phyloP scores from a whole-genome alignment of 2,329 filamentous ascomycete genomes.

The Penicillium sp. region DNA sequence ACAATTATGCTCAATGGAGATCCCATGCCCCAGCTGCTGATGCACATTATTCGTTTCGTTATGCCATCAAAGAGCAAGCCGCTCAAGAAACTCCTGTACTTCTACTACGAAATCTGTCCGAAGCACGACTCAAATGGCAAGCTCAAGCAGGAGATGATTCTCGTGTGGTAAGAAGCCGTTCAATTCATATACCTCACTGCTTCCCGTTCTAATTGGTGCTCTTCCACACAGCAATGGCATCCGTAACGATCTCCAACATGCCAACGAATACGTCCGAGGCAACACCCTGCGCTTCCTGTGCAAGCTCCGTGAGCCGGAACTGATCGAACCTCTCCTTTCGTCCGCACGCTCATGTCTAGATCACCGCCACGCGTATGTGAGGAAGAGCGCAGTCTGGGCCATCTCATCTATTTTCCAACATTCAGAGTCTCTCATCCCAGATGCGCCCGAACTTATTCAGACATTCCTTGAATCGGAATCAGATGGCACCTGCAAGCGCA shows the following conservation, averaged over 20 bases:
- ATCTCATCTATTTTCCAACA: constrained; percentile 91
- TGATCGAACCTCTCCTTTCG: constrained; percentile 93
- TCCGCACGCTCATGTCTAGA: constrained; percentile 91
- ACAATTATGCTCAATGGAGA: constrained; percentile 98
- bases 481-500: constrained; percentile 95
- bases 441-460: constrained; percentile 89
- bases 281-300: constrained; percentile 98
- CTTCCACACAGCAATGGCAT: constrained; percentile 79
- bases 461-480: constrained; percentile 89
- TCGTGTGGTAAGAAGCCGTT: constrained; percentile 76
- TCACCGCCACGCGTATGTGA: constrained; percentile 95
- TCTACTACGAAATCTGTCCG: constrained; percentile 99
- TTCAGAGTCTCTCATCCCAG: constrained; percentile 88
- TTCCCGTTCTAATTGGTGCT: constrained; percentile 23
- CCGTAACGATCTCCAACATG: constrained; percentile 93
- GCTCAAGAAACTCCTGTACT: constrained; percentile 97
- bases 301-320: constrained; percentile 93
- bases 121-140: constrained; percentile 92
- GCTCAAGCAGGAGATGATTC: constrained; percentile 98
- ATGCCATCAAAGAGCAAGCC: constrained; percentile 98
- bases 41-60: constrained; percentile 99
- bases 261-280: constrained; percentile 97
- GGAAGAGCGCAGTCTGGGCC: constrained; percentile 97
- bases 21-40: constrained; percentile 90
- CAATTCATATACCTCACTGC: constrained; percentile 10